Evolutionary conservation across 306 rosid genomes (phyloP), one percentile per base, ranked within the genome.

Genomic region (Psophocarpus tetragonolobus): DNA sequence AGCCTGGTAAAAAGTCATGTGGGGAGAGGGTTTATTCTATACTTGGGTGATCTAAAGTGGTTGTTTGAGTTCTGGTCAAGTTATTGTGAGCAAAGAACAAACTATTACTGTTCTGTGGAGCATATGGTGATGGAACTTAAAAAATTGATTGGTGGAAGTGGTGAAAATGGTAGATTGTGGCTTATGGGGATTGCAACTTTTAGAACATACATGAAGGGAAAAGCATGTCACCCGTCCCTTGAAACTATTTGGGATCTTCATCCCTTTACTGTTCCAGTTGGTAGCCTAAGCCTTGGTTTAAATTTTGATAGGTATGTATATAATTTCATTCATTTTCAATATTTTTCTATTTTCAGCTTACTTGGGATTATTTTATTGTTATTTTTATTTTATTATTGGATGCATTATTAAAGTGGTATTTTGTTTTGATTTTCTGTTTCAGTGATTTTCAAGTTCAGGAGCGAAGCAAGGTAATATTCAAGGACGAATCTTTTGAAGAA

Each of bases 201-300:
- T 35, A 91, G 84, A 24, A 76, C 89, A 6, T 91, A 85, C 81
- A 80, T 79, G 80, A 91, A 78, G 74, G 83, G 88, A 42, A 91
- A 91, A 74, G 68, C 69, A 9, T 87, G 89, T 44, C 81, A 84
- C 11, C 91, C 93, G 66, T 88, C 96, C 12, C 71, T 91, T 14
- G 93, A 91, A 81, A 35, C 88, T 24, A 69, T 91, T 39, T 88
- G 86, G 96, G 89, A 89, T 47, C 93, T 91, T 80, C 91, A 88
- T 10, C 92, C 96, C 69, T 83, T 85, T n/a, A 78, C 85, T 1
- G 71, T 85, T 76, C 96, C 96, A 18, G 87, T 75, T 75, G 90
- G 87, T 30, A 82, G 89, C 80, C 82, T 91, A 58, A 88, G 80
- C 85, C 81, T 91, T 6, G 84, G 87, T 47, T 90, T 91, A 78